Evolutionary conservation across 1,284 basidiomycete genomes (phyloP).

Genomic region (Inonotus hispidus): DNA sequence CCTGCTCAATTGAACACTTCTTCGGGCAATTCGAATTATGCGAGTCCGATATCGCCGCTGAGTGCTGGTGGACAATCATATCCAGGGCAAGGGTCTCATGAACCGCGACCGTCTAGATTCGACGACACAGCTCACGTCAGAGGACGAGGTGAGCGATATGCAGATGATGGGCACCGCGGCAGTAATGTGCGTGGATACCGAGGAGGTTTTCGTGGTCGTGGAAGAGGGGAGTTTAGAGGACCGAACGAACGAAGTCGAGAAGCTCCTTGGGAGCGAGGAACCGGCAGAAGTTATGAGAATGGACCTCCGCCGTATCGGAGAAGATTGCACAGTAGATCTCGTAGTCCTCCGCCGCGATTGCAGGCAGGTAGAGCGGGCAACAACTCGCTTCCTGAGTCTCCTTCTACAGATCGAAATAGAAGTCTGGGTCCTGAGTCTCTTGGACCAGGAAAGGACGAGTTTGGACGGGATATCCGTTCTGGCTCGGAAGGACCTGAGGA

Average conservation of each 20-base stretch:
- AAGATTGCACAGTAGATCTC: constrained; percentile 55
- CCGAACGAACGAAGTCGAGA: not conserved
- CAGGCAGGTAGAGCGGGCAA: constrained; percentile 43
- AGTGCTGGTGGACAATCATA: constrained; percentile 35
- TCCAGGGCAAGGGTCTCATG: constrained; percentile 36
- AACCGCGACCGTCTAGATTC: constrained; percentile 42
- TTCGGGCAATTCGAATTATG: constrained; percentile 15
- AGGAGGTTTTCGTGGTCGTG: constrained; percentile 30
- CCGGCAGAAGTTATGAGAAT: not conserved
- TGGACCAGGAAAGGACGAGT: constrained; percentile 62
- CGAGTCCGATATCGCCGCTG: constrained; percentile 27
- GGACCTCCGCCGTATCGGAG: constrained; percentile 9
- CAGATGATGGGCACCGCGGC: constrained; percentile 24
- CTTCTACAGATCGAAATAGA: constrained; percentile 23
- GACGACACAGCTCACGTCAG: constrained; percentile 32
- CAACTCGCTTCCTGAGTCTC: constrained; percentile 51
- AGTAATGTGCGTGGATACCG: constrained; percentile 23
- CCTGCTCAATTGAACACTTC: constrained; percentile 16
- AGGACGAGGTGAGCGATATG: not conserved
- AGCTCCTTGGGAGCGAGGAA: not conserved
- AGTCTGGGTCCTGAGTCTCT: constrained; percentile 24
- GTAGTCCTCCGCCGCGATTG: constrained; percentile 52
- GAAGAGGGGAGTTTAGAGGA: constrained; percentile 19
- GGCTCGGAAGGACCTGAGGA: constrained; percentile 35
- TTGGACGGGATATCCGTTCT: constrained; percentile 70